Percentiles rank a stretch among this genome's conserved stretches.
Conservation (phyloP, 805 yeast species). For the Lipomyces chichibuensis region DNA sequence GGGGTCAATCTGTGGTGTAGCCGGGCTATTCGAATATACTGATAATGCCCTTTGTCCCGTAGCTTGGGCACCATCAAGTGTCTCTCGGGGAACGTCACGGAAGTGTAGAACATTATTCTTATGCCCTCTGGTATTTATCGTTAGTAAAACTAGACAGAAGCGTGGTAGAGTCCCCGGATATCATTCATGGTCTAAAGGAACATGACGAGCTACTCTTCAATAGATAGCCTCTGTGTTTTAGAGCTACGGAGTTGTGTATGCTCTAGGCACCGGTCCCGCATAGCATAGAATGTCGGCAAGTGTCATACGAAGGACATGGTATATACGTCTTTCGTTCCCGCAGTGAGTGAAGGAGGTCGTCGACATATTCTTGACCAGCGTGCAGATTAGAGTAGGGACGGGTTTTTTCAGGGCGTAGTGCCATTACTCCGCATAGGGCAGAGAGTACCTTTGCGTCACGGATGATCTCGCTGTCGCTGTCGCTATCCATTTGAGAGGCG, state of each 20-base stretch:
- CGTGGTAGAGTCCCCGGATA: too few relatives aligned
- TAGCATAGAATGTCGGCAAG: neutral
- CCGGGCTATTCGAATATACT: too few relatives aligned
- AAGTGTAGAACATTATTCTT: too few relatives aligned
- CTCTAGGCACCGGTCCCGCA: neutral
- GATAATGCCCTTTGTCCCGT: too few relatives aligned
- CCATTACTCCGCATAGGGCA: neutral
- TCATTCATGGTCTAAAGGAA: neutral
- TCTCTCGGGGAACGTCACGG: too few relatives aligned
- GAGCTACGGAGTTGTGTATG: neutral
- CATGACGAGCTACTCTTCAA: neutral
- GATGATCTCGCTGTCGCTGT: slow-evolving; percentile 1
- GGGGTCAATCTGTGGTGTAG: too few relatives aligned
- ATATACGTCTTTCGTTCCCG: neutral
- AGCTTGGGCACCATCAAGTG: too few relatives aligned
- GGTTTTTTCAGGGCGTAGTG: neutral
- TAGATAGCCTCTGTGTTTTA: neutral
- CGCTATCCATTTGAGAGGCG: neutral
- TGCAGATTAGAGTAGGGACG: neutral
- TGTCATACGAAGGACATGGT: neutral
- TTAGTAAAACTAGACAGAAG: too few relatives aligned
- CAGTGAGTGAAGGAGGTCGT: slow-evolving; percentile 1
- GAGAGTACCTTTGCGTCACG: neutral
- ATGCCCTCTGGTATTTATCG: too few relatives aligned
- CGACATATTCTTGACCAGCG: neutral